Conservation (phyloP, 2,329 filamentous ascomycete genomes). For the Aureobasidium sp. region DNA sequence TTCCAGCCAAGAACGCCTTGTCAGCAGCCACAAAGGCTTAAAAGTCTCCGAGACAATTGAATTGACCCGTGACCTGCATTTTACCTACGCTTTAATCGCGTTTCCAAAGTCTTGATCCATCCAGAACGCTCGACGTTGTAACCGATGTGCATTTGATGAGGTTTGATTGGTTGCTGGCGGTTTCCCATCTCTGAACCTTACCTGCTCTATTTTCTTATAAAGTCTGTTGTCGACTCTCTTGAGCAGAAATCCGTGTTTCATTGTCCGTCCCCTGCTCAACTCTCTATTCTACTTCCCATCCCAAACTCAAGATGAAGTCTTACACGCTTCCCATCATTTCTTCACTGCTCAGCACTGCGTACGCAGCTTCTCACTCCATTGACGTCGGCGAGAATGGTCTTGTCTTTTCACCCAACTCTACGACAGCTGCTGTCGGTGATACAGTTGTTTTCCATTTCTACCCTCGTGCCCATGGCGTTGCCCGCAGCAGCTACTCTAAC, state of each 20-base stretch:
- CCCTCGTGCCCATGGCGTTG: constrained; percentile 16
- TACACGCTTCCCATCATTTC: not conserved
- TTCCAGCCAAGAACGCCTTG: constrained; percentile 1
- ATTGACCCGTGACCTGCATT: too few relatives aligned
- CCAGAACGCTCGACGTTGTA: too few relatives aligned
- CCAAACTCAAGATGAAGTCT: not conserved
- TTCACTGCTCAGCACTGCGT: not conserved
- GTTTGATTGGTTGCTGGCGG: too few relatives aligned
- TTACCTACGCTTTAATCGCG: too few relatives aligned
- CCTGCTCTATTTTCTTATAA: too few relatives aligned
- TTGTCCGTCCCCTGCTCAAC: too few relatives aligned
- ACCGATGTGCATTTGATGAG: too few relatives aligned
- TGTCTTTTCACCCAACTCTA: constrained; percentile 11
- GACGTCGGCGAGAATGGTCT: constrained; percentile 15
- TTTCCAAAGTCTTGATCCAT: too few relatives aligned
- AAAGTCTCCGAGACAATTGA: not conserved
- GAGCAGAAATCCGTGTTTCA: too few relatives aligned
- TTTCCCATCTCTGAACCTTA: too few relatives aligned
- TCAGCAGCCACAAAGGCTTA: not conserved
- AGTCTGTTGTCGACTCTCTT: too few relatives aligned
- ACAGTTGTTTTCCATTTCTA: constrained; percentile 15
- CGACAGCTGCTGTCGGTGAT: constrained; percentile 12
- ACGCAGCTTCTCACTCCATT: not conserved
- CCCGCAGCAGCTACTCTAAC: constrained; percentile 11
- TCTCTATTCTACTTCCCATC: not conserved